Evolutionary conservation across 2,329 filamentous ascomycete genomes (phyloP).

Genomic region (Sporothrix curviconia): DNA sequence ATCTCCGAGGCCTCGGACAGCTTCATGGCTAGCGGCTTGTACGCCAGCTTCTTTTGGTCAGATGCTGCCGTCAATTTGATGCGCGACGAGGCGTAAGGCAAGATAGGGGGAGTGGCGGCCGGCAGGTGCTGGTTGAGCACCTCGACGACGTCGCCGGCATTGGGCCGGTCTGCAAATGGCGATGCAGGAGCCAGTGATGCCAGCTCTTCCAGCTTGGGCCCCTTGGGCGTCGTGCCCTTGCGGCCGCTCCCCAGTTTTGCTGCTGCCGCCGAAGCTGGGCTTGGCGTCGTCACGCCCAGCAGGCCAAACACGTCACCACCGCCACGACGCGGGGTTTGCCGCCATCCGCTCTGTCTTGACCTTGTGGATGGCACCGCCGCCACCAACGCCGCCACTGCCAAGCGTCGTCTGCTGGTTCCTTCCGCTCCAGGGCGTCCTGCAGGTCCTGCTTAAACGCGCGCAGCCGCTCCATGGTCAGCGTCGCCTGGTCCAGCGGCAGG

Average conservation of each 20-base stretch:
- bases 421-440: slow-evolving; percentile 67
- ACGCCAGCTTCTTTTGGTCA: slow-evolving; percentile 83
- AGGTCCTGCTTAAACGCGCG: slow-evolving; percentile 79
- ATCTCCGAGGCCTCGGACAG: slow-evolving; percentile 87
- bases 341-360: slow-evolving; percentile 44
- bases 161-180: slow-evolving; percentile 68
- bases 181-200: slow-evolving; percentile 25
- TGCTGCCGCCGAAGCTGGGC: slow-evolving; percentile 43
- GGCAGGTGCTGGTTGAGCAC: slow-evolving; percentile 71
- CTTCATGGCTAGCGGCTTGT: slow-evolving; percentile 93
- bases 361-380: too few species aligned
- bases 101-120: slow-evolving; percentile 60
- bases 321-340: slow-evolving; percentile 52
- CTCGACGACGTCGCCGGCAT: slow-evolving; percentile 76
- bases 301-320: slow-evolving; percentile 74
- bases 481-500: slow-evolving; percentile 56
- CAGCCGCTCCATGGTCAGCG: slow-evolving; percentile 55
- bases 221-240: slow-evolving; percentile 35
- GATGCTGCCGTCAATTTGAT: slow-evolving; percentile 81
- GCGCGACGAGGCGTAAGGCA: slow-evolving; percentile 66
- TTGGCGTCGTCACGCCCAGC: slow-evolving; percentile 40
- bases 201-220: slow-evolving; percentile 32
- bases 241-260: not conserved
- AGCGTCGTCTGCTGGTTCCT: not conserved
- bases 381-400: not conserved